Percentiles rank a stretch among this genome's conserved stretches.
Evolutionary conservation across 2,329 filamentous ascomycete genomes (phyloP).

Genomic region (Paraphaeosphaeria sporulosa): DNA sequence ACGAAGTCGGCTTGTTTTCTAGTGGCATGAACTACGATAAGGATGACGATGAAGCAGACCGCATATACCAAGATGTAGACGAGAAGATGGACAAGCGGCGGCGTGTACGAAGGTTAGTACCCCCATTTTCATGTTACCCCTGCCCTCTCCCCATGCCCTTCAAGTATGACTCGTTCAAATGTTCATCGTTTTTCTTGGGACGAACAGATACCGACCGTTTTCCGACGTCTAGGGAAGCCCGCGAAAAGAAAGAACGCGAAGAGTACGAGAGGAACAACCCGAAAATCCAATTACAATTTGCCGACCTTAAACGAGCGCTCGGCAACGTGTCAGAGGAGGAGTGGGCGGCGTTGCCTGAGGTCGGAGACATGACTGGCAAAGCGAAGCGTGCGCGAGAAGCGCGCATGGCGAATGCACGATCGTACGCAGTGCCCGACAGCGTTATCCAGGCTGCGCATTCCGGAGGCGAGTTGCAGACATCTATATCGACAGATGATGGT

Average conservation of each 20-base stretch:
- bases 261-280: constrained; percentile 98
- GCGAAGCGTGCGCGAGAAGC: constrained; percentile 87
- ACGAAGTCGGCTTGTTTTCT: constrained; percentile 94
- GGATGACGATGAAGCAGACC: constrained; percentile 96
- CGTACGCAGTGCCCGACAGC: constrained; percentile 96
- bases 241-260: constrained; percentile 88
- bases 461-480: constrained; percentile 82
- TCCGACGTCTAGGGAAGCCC: constrained; percentile 81
- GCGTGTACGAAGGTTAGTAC: constrained; percentile 83
- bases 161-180: constrained; percentile 45
- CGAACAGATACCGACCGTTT: constrained; percentile 81
- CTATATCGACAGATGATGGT: constrained; percentile 72
- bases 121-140: constrained; percentile 31
- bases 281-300: constrained; percentile 97
- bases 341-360: constrained; percentile 94
- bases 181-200: constrained; percentile 73
- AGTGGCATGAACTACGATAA: constrained; percentile 90
- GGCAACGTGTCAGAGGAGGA: constrained; percentile 91
- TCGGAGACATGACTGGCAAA: constrained; percentile 95
- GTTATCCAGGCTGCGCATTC: constrained; percentile 88
- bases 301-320: constrained; percentile 90
- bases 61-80: constrained; percentile 94
- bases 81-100: constrained; percentile 95
- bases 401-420: constrained; percentile 69
- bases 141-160: constrained; percentile 24